A percentile compares a stretch with the other conserved stretches of the same genome.
These are phyloP conservation scores for Camptophora hylomeconis DNA, from an alignment of 2,329 filamentous ascomycete species.

Conservation along the genomic window DNA sequence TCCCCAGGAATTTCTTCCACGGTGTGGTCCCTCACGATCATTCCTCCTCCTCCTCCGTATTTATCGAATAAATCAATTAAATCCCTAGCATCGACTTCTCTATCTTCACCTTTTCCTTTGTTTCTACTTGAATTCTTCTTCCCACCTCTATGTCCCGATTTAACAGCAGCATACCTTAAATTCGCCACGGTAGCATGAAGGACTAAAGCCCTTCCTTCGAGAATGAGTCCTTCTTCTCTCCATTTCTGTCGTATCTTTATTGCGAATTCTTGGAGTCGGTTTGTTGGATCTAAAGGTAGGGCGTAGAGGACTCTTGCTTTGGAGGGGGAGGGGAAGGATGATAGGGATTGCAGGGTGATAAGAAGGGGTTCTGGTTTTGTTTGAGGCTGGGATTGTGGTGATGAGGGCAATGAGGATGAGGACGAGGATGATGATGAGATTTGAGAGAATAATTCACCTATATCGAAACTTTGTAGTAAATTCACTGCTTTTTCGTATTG, in stretches of 20 bases:
- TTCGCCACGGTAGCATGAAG: slow-evolving; percentile 81
- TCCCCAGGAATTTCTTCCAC: slow-evolving; percentile 13
- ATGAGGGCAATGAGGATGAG: slow-evolving; percentile 4
- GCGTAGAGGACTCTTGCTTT: slow-evolving; percentile 20
- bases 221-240: slow-evolving; percentile 28
- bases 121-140: slow-evolving; percentile 1
- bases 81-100: slow-evolving; percentile 35
- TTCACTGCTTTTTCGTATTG: slow-evolving; percentile 33
- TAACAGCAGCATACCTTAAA: slow-evolving; percentile 49
- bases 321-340: slow-evolving; percentile 10
- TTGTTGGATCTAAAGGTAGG: slow-evolving; percentile 21
- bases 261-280: slow-evolving; percentile 29
- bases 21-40: slow-evolving; percentile 22
- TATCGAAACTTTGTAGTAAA: slow-evolving; percentile 33
- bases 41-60: slow-evolving; percentile 18
- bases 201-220: slow-evolving; percentile 44
- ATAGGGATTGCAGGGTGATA: slow-evolving; percentile 12
- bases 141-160: slow-evolving; percentile 19
- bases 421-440: slow-evolving; percentile 5
- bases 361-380: slow-evolving; percentile 4
- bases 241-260: slow-evolving; percentile 29
- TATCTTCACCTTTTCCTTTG: slow-evolving; percentile 9
- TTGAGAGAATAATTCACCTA: slow-evolving; percentile 23
- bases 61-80: slow-evolving; percentile 24
- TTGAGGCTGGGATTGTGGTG: neutral